Evolutionary conservation across 2,329 filamentous ascomycete genomes (phyloP).

Genomic region (Aspergillus fumigatiaffinis): DNA sequence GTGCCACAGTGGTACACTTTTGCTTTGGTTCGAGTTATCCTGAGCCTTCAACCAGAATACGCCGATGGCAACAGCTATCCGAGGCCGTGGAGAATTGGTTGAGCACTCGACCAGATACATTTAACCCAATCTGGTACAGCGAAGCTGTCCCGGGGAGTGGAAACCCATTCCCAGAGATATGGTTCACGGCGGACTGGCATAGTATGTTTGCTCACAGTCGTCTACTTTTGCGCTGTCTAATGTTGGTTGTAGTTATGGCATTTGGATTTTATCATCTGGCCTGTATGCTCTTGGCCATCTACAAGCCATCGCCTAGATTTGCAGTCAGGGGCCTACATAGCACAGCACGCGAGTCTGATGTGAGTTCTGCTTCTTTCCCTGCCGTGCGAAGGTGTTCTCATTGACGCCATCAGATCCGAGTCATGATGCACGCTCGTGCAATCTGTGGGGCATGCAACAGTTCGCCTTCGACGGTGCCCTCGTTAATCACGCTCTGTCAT

Average conservation of each 20-base stretch:
- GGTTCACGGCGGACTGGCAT: too few relatives aligned
- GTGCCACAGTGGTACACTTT: conserved; percentile 9
- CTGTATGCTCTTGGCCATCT: conserved; percentile 9
- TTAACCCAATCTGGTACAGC: not conserved
- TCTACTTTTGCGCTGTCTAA: too few relatives aligned
- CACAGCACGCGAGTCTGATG: too few relatives aligned
- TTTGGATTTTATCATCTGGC: conserved; percentile 10
- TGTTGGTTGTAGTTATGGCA: conserved; percentile 1
- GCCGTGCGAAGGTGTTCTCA: too few relatives aligned
- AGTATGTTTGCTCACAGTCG: too few relatives aligned
- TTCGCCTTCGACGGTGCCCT: conserved; percentile 10
- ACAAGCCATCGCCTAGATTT: conserved; percentile 9
- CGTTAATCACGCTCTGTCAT: conserved; percentile 11
- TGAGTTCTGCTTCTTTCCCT: too few relatives aligned
- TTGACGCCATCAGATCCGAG: not conserved
- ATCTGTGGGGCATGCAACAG: conserved; percentile 11
- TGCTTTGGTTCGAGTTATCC: conserved; percentile 8
- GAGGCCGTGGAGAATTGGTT: too few relatives aligned
- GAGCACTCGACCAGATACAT: too few relatives aligned
- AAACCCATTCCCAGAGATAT: too few relatives aligned
- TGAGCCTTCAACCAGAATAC: not conserved
- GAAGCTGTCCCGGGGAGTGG: too few relatives aligned
- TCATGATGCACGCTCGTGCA: conserved; percentile 9
- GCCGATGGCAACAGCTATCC: too few relatives aligned
- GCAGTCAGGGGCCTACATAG: conserved; percentile 1